Evolutionary conservation across 257 asterid species (phyloP).

Genomic region (Craterostigma plantagineum): DNA sequence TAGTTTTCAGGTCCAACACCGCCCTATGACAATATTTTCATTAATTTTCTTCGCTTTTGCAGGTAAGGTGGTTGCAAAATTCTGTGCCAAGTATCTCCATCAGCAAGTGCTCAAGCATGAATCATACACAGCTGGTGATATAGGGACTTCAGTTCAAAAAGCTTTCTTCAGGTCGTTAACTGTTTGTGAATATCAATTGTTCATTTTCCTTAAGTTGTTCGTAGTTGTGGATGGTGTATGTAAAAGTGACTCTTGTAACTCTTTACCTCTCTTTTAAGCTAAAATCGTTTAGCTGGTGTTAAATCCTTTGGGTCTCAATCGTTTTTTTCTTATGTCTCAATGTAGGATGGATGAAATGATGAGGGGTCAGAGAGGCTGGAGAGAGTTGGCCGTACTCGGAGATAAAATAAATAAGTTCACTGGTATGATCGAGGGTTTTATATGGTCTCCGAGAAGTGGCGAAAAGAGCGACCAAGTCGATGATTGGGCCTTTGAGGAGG

Average conservation of each 20-base stretch:
- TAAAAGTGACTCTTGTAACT: no score
- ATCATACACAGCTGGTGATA: slow-evolving; percentile 65
- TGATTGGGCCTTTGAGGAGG: slow-evolving; percentile 99
- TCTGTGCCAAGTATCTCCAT: slow-evolving; percentile 94
- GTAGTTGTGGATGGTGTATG: no score
- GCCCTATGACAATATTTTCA: no score
- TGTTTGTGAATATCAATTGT: no score
- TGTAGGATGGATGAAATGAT: slow-evolving; percentile 99
- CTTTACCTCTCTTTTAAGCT: no score
- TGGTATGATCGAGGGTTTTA: slow-evolving; percentile 90
- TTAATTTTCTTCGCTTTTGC: slow-evolving; percentile 11
- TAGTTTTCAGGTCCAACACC: no score
- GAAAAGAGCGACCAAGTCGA: slow-evolving; percentile 60
- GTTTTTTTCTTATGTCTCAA: slow-evolving; percentile 7
- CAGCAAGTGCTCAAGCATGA: slow-evolving; percentile 89
- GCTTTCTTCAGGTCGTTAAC: slow-evolving; percentile 81
- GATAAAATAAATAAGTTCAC: slow-evolving; percentile 74
- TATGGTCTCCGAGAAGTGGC: slow-evolving; percentile 81
- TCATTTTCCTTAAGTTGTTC: no score
- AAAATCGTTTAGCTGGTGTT: no score
- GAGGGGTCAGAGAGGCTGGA: slow-evolving; percentile 99
- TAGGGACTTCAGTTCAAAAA: slow-evolving; percentile 70
- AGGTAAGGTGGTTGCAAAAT: slow-evolving; percentile 97
- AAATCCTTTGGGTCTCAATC: no score
- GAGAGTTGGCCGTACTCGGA: slow-evolving; percentile 87